Base-by-base conservation (phyloP, 305 asterid species). In the Euphrasia arctica region DNA sequence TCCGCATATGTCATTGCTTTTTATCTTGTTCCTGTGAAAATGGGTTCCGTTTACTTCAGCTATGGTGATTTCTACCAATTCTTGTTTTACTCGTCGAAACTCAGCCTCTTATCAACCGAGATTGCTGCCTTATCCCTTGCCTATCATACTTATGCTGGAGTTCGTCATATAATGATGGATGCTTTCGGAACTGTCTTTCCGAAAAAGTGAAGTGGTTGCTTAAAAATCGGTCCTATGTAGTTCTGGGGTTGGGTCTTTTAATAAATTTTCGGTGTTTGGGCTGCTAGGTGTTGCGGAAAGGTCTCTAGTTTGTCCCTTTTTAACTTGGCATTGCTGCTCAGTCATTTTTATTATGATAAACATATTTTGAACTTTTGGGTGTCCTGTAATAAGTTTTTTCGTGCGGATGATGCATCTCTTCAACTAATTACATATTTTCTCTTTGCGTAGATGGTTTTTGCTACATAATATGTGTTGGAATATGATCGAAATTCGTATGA, bases 1-100 rank as follows among this genome's bases (percentile, higher is more conserved):
- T 54, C 79, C 51, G 55, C 72, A 10, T 68, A 69, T 49, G 52
- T 73, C 51, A 47, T 77, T 27, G 62, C 63, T 22, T 74, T 64
- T 36, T 70, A 70, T 58, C 56, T 82, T 58, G 66, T 77, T 39
- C 77, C 72, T 66, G 71, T 77, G 69, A 82, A 82, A 63, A 4
- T 77, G 14, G 86, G 73, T 42, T 67, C 77, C 1, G 67, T 77
- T 47, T 54, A 70, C 74, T 74, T 80, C 79, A 72, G 83, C 64
- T 79, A 71, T 64, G 74, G 67, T 71, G 55, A 65, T 41, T 68
- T 76, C 48, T 73, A 77, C 70, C 80, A 73, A 52, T 64, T 80
- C 65, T 66, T 75, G 65, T 67, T 60, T 60, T 80, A 77, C 58
- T 68, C 82, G 41, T 71, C 83, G 9, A 75, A 66, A 65, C 74